phyloP scores from a whole-genome alignment of 352 stramenopile species.

The Globisporangium barbulae region DNA sequence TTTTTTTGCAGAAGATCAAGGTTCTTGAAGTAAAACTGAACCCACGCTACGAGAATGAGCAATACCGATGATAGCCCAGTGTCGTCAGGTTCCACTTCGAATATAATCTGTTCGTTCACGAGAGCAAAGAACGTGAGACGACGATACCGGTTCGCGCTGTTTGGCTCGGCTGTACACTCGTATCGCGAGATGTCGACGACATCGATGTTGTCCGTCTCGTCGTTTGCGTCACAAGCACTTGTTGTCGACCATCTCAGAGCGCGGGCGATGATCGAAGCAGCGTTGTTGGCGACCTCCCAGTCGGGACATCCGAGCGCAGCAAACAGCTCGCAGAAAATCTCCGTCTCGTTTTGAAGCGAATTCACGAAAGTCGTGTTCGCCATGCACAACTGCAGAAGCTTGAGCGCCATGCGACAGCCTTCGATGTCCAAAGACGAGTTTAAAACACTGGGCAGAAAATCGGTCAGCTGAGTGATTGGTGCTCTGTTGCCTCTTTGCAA shows the following conservation, averaged over 20 bases:
- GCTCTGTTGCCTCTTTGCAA: neutral
- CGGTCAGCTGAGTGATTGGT: neutral
- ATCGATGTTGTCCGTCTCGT: neutral
- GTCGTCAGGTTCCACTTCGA: neutral
- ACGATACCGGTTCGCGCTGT: constrained; percentile 4
- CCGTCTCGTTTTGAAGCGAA: constrained; percentile 11
- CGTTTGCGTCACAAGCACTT: neutral
- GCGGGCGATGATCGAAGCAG: neutral
- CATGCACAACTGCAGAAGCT: constrained; percentile 9
- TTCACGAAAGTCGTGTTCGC: constrained; percentile 5
- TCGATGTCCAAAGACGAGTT: neutral
- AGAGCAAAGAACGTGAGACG: constrained; percentile 16
- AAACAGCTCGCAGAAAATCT: constrained; percentile 19
- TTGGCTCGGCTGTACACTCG: neutral
- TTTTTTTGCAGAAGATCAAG: constrained; percentile 11
- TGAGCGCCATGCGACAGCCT: neutral
- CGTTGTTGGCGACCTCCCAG: constrained; percentile 5
- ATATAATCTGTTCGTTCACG: constrained; percentile 13
- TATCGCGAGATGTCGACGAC: neutral
- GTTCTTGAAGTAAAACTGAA: constrained; percentile 30
- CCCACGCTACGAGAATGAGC: constrained; percentile 23
- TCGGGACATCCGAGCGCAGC: constrained; percentile 17
- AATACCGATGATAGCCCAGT: constrained; percentile 23
- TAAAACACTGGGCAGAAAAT: constrained; percentile 1
- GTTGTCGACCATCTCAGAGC: constrained; percentile 1